Evolutionary conservation across 495 filamentous ascomycete genomes (phyloP).

Genomic region (Penicillium taxi): DNA sequence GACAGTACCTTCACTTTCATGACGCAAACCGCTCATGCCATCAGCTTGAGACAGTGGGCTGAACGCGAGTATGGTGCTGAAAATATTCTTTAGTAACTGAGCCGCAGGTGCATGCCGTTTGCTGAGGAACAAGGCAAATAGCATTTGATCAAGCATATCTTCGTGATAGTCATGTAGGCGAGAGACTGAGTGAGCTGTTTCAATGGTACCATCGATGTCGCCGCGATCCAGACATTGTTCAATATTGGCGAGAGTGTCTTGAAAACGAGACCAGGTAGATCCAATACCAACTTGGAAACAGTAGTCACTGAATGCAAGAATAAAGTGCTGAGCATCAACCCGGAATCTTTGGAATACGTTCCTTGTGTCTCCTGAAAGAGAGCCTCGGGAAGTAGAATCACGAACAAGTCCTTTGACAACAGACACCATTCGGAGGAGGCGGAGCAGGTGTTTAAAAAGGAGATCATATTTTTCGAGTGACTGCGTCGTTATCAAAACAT

Average conservation of each 20-base stretch:
- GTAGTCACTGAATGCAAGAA: slow-evolving; percentile 58
- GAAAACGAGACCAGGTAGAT: slow-evolving; percentile 61
- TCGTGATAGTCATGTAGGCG: slow-evolving; percentile 65
- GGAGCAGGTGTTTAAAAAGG: slow-evolving; percentile 71
- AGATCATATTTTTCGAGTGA: slow-evolving; percentile 72
- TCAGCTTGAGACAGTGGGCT: slow-evolving; percentile 41
- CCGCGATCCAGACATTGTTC: slow-evolving; percentile 48
- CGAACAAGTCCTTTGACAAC: slow-evolving; percentile 63
- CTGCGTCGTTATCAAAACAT: slow-evolving; percentile 58
- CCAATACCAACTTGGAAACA: slow-evolving; percentile 70
- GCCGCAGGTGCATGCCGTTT: slow-evolving; percentile 52
- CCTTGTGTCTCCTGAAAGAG: slow-evolving; percentile 29
- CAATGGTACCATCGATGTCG: slow-evolving; percentile 38
- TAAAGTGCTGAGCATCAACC: slow-evolving; percentile 71
- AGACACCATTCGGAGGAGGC: slow-evolving; percentile 70
- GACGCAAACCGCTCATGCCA: slow-evolving; percentile 30
- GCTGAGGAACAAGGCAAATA: slow-evolving; percentile 62
- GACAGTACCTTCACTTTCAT: slow-evolving; percentile 36
- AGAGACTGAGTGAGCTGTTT: slow-evolving; percentile 51
- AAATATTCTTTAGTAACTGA: slow-evolving; percentile 69
- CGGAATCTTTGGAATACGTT: slow-evolving; percentile 54
- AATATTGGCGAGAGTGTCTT: slow-evolving; percentile 53
- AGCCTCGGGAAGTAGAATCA: slow-evolving; percentile 42
- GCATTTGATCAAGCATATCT: slow-evolving; percentile 66
- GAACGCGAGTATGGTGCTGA: slow-evolving; percentile 63